Evolutionary conservation across 108 stramenopile genomes (phyloP).

Genomic region (Conticribra guillardii): DNA sequence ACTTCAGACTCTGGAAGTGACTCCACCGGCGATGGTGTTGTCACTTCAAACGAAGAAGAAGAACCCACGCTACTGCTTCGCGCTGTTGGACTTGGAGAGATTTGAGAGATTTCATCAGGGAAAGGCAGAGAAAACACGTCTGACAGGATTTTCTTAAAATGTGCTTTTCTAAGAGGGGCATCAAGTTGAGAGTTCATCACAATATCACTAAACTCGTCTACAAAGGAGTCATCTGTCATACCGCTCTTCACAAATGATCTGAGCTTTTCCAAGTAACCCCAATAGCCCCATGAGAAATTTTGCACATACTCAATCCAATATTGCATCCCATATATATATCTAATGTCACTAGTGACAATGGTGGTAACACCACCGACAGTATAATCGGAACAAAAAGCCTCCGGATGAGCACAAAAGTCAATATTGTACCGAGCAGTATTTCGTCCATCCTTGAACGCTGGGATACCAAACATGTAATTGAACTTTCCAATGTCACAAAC

Average conservation of each 20-base stretch:
- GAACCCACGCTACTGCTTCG: too few relatives aligned
- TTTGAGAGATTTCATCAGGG: slow-evolving; percentile 4
- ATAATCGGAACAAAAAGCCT: slow-evolving; percentile 37
- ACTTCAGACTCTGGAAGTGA: not conserved
- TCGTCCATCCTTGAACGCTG: slow-evolving; percentile 35
- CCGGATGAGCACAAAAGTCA: slow-evolving; percentile 37
- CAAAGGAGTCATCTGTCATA: slow-evolving; percentile 37
- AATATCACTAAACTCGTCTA: slow-evolving; percentile 31
- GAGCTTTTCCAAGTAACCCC: slow-evolving; percentile 36
- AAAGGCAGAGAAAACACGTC: slow-evolving; percentile 19
- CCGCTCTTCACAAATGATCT: slow-evolving; percentile 41
- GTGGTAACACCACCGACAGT: not conserved
- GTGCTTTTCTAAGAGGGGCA: slow-evolving; percentile 38
- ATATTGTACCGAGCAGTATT: slow-evolving; percentile 26
- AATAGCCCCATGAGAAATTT: slow-evolving; percentile 34
- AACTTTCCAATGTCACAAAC: slow-evolving; percentile 50
- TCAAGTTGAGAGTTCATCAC: slow-evolving; percentile 37
- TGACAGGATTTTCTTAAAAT: slow-evolving; percentile 31
- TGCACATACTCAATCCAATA: slow-evolving; percentile 44
- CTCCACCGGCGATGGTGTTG: too few relatives aligned
- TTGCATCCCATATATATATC: slow-evolving; percentile 34
- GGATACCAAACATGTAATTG: slow-evolving; percentile 44
- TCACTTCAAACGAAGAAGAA: too few relatives aligned
- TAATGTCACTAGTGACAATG: slow-evolving; percentile 20
- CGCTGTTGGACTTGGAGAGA: too few relatives aligned